Conservation (phyloP, 1,139 yeast genomes). For the Petasospora fabianii region DNA sequence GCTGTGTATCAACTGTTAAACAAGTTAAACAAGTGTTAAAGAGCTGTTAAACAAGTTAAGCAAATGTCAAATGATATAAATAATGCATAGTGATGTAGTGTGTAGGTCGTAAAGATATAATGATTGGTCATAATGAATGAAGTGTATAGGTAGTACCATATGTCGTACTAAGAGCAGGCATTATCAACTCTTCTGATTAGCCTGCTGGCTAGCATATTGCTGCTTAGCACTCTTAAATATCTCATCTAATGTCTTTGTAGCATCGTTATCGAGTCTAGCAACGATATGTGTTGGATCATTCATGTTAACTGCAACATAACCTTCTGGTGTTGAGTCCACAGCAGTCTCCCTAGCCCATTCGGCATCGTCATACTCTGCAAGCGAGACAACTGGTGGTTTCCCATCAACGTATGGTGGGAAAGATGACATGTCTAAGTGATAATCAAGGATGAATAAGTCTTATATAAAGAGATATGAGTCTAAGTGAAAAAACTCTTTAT, state of each 20-base stretch:
- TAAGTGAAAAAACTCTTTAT: not conserved
- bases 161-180: too few species aligned
- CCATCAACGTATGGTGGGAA: constrained; percentile 43
- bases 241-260: constrained; percentile 37
- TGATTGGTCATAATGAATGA: too few species aligned
- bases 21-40: too few species aligned
- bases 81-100: not conserved
- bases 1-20: too few species aligned
- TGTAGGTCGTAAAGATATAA: not conserved
- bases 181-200: not conserved
- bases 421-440: too few species aligned
- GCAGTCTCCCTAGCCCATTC: constrained; percentile 51
- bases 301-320: constrained; percentile 46
- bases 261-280: constrained; percentile 39
- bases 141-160: too few species aligned
- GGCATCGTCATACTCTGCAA: constrained; percentile 48
- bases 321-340: constrained; percentile 38
- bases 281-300: constrained; percentile 41
- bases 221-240: constrained; percentile 48
- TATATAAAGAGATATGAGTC: too few species aligned
- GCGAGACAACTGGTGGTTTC: constrained; percentile 44
- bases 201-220: constrained; percentile 13
- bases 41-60: too few species aligned
- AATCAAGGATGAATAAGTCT: too few species aligned
- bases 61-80: not conserved